These are phyloP conservation scores for Paraglomus brasilianum DNA, from an alignment of 192 early-diverging fungal species.

Conservation along the genomic window DNA sequence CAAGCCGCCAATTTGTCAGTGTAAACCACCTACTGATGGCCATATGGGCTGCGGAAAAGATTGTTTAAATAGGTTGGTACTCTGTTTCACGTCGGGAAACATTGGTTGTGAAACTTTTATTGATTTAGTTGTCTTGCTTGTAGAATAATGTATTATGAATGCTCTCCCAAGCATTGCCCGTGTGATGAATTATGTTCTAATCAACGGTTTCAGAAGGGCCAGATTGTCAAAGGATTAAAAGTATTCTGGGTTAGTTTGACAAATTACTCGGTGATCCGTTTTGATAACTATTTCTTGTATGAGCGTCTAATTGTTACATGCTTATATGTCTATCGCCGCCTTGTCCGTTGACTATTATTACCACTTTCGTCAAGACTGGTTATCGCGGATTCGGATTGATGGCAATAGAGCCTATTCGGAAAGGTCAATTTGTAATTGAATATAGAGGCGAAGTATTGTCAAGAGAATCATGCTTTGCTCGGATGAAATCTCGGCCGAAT, in stretches of 20 bases:
- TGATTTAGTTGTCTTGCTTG: not conserved
- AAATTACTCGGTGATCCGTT: not conserved
- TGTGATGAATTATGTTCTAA: slow-evolving; percentile 70
- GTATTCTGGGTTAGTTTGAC: slow-evolving; percentile 59
- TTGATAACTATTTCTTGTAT: not conserved
- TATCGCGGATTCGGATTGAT: slow-evolving; percentile 72
- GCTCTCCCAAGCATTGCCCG: slow-evolving; percentile 63
- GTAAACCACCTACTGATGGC: slow-evolving; percentile 54
- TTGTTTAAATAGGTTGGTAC: slow-evolving; percentile 65
- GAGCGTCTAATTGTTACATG: not conserved
- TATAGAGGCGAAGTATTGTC: slow-evolving; percentile 84
- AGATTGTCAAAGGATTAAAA: slow-evolving; percentile 51
- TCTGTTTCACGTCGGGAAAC: no score
- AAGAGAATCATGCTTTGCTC: slow-evolving; percentile 59
- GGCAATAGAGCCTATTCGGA: slow-evolving; percentile 50
- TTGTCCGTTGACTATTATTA: not conserved
- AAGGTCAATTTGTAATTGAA: slow-evolving; percentile 67
- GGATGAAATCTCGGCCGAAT: slow-evolving; percentile 63
- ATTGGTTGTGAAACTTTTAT: not conserved
- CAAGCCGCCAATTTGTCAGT: slow-evolving; percentile 58
- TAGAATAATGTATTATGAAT: slow-evolving; percentile 74
- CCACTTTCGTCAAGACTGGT: slow-evolving; percentile 45
- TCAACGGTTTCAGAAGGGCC: slow-evolving; percentile 66
- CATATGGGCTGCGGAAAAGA: slow-evolving; percentile 62
- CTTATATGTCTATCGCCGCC: not conserved